A percentile compares a stretch with the other conserved stretches of the same genome.
phyloP scores from a whole-genome alignment of 106 monocot species.

The Acanthochlamys bracteata region DNA sequence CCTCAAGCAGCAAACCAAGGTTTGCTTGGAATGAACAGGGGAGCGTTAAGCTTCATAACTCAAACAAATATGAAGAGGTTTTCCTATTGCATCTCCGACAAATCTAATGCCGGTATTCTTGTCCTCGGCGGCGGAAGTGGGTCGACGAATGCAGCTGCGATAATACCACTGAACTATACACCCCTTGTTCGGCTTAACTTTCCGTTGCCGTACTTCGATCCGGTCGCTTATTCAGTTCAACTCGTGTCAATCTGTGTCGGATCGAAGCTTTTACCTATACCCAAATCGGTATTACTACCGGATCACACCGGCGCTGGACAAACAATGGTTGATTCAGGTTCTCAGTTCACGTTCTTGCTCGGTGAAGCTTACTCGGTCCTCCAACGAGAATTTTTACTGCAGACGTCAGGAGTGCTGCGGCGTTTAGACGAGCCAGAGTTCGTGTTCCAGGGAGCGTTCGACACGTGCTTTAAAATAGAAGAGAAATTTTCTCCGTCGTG shows the following conservation, averaged over 20 bases:
- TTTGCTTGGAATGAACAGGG: constrained; percentile 88
- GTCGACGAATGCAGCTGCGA: constrained; percentile 15
- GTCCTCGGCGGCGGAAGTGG: constrained; percentile 40
- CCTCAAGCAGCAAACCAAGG: constrained; percentile 27
- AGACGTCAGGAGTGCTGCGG: constrained; percentile 36
- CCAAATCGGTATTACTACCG: constrained; percentile 63
- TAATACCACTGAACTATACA: constrained; percentile 71
- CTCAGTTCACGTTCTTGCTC: constrained; percentile 85
- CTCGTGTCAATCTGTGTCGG: constrained; percentile 70
- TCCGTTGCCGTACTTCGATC: constrained; percentile 94
- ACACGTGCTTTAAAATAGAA: constrained; percentile 46
- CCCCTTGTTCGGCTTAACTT: constrained; percentile 47
- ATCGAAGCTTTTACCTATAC: constrained; percentile 38
- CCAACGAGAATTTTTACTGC: constrained; percentile 50
- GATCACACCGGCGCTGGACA: constrained; percentile 97
- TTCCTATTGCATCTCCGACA: constrained; percentile 86
- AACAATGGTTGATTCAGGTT: constrained; percentile 93
- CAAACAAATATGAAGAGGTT: constrained; percentile 63
- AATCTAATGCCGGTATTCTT: constrained; percentile 44
- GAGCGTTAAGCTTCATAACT: constrained; percentile 70
- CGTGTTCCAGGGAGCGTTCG: constrained; percentile 87
- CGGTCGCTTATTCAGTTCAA: constrained; percentile 86
- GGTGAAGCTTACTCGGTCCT: constrained; percentile 60
- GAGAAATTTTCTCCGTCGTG: constrained; percentile 1
- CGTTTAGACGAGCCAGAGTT: constrained; percentile 55